A percentile compares a stretch with the other conserved stretches of the same genome.
phyloP scores from a whole-genome alignment of 192 early-diverging fungal genomes.

The Thoreauomyces humboldtii region DNA sequence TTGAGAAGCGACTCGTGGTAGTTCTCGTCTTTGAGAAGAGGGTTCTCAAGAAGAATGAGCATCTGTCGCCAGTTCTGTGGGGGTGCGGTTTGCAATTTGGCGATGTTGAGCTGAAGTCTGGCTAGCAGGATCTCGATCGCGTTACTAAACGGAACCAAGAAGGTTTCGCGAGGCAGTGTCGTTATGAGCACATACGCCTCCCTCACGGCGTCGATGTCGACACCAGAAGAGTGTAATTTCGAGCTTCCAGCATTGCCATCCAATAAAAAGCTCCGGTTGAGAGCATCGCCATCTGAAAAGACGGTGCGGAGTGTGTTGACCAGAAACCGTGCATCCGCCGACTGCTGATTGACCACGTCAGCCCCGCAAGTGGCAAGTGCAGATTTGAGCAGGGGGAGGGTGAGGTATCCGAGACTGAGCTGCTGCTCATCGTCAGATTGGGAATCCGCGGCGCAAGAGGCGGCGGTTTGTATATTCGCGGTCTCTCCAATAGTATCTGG shows the following conservation, averaged over 20 bases:
- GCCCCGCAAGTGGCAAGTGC: conserved; percentile 29
- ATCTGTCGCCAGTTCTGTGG: conserved; percentile 14
- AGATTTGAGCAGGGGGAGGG: conserved; percentile 29
- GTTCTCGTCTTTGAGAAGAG: conserved; percentile 44
- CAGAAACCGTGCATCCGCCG: conserved; percentile 22
- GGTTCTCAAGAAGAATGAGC: conserved; percentile 45
- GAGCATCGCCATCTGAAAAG: conserved; percentile 41
- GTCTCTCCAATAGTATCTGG: too few relatives aligned
- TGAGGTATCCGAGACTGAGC: conserved; percentile 34
- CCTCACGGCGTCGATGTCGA: conserved; percentile 34
- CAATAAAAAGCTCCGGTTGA: conserved; percentile 42
- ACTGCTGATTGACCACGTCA: neutral
- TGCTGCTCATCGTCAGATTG: conserved; percentile 22
- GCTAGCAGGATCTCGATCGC: conserved; percentile 58
- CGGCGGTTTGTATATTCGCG: too few relatives aligned
- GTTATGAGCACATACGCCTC: conserved; percentile 36
- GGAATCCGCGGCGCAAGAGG: too few relatives aligned
- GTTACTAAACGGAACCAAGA: conserved; percentile 44
- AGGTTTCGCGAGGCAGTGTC: conserved; percentile 35
- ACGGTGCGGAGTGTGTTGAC: conserved; percentile 36
- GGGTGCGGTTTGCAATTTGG: conserved; percentile 30
- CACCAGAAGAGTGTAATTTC: conserved; percentile 31
- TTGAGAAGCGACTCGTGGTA: conserved; percentile 49
- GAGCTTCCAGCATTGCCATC: neutral
- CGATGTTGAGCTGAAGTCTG: conserved; percentile 42